Evolutionary conservation across 129 eudicot genomes (phyloP).

Genomic region (Daucus carota): DH1_v3.0 NC_030388.2:26240501-26241000

Average conservation of each 20-base stretch:
- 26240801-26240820: not conserved
- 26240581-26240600: constrained; percentile 97
- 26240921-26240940: no score
- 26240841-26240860: not conserved
- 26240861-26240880: not conserved
- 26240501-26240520: constrained; percentile 99
- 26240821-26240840: not conserved
- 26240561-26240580: constrained; percentile 96
- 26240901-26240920: not conserved
- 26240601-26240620: constrained; percentile 99
- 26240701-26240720: not conserved
- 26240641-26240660: not conserved
- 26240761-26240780: not conserved
- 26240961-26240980: not conserved
- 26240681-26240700: not conserved
- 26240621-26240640: constrained; percentile 12
- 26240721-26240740: not conserved
- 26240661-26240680: not conserved
- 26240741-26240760: not conserved
- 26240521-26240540: constrained; percentile 69
- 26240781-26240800: not conserved
- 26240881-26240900: not conserved
- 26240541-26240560: constrained; percentile 99
- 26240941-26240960: no score
- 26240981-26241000: no score